Percentiles rank a stretch among this genome's conserved stretches.
Evolutionary conservation across 2,329 filamentous ascomycete genomes (phyloP).

Genomic region (Capronia coronata): DNA sequence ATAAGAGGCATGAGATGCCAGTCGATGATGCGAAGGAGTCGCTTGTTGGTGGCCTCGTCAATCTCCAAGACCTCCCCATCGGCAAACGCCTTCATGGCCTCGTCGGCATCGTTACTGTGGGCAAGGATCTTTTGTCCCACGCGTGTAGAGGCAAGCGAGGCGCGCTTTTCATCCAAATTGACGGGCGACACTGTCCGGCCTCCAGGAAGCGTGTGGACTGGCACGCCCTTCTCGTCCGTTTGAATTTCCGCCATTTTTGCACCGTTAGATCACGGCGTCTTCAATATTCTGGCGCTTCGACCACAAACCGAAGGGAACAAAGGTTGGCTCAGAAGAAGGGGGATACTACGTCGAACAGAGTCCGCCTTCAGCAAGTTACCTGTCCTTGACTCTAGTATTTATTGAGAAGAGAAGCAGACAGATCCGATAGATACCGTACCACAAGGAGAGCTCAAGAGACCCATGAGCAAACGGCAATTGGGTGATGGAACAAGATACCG

Average conservation of each 20-base stretch:
- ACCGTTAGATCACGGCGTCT: background rate
- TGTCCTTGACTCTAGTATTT: too few species aligned
- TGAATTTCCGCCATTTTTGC: constrained; percentile 16
- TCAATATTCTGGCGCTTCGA: background rate
- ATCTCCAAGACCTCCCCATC: constrained; percentile 48
- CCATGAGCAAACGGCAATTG: background rate
- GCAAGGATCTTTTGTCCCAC: constrained; percentile 38
- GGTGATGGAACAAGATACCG: background rate
- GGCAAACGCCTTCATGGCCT: constrained; percentile 53
- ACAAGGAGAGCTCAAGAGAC: background rate
- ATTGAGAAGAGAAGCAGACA: too few species aligned
- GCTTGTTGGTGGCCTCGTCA: constrained; percentile 52
- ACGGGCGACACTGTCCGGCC: constrained; percentile 20
- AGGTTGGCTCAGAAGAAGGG: background rate
- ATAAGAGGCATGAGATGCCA: constrained; percentile 56
- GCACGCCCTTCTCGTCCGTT: constrained; percentile 14
- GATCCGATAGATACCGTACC: too few species aligned
- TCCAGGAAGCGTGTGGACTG: constrained; percentile 14
- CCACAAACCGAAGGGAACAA: background rate
- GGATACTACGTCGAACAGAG: background rate
- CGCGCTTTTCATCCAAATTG: constrained; percentile 14
- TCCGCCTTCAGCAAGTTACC: too few species aligned
- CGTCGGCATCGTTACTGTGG: constrained; percentile 54
- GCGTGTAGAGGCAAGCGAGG: constrained; percentile 21
- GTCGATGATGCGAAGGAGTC: constrained; percentile 57